Conservation (phyloP, 495 filamentous ascomycete species). For the Penicillium verhagenii region DNA sequence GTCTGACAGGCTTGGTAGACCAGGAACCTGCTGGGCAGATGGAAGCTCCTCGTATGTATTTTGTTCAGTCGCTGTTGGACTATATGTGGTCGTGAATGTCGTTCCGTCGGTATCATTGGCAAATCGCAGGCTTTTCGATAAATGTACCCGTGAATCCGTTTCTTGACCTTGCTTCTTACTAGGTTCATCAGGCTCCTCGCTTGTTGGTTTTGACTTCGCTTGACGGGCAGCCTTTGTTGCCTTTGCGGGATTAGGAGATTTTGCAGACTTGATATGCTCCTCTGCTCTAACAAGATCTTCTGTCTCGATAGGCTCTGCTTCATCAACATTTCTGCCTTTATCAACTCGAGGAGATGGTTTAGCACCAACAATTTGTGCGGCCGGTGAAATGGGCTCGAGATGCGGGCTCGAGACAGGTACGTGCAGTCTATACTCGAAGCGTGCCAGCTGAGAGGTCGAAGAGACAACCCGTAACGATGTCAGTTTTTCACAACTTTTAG, state of each 20-base stretch:
- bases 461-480: conserved; percentile 34
- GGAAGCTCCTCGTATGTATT: conserved; percentile 37
- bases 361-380: background rate
- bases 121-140: conserved; percentile 20
- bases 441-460: conserved; percentile 44
- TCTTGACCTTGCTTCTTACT: background rate
- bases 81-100: conserved; percentile 1
- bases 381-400: background rate
- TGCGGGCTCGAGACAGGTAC: conserved; percentile 2
- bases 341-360: background rate
- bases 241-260: no score
- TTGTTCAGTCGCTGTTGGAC: conserved; percentile 10
- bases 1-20: conserved; percentile 27
- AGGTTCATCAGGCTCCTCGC: background rate
- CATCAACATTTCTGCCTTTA: background rate
- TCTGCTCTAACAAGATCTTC: background rate
- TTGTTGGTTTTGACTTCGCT: background rate
- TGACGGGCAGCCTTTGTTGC: no score
- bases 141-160: background rate
- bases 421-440: conserved; percentile 47
- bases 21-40: conserved; percentile 37
- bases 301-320: background rate
- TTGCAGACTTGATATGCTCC: no score
- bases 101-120: conserved; percentile 13
- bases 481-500: background rate